phyloP scores from a whole-genome alignment of 371 early-diverging fungal species.

The Lichtheimia ornata region DNA sequence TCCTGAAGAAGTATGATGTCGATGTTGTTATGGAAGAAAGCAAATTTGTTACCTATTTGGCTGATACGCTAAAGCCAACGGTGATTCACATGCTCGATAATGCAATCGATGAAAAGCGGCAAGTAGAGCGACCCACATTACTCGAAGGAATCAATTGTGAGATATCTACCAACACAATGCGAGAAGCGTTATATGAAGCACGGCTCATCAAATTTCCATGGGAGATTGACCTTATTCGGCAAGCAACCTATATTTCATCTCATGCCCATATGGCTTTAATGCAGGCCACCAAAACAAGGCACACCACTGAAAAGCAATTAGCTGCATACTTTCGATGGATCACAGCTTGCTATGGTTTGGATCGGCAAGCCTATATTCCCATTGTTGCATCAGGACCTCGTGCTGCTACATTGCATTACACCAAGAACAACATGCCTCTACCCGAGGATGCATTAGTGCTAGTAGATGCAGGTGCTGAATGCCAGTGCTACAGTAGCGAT shows the following conservation, averaged over 20 bases:
- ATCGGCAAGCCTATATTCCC: constrained; percentile 55
- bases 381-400: constrained; percentile 64
- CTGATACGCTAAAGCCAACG: constrained; percentile 19
- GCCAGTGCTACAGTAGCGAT: constrained; percentile 82
- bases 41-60: constrained; percentile 19
- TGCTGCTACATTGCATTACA: constrained; percentile 61
- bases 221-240: constrained; percentile 50
- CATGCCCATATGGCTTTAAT: constrained; percentile 42
- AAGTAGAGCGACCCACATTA: not conserved
- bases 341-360: constrained; percentile 48
- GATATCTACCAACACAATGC: constrained; percentile 3
- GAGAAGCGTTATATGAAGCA: constrained; percentile 42
- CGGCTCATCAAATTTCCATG: constrained; percentile 55
- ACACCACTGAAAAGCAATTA: constrained; percentile 54
- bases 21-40: constrained; percentile 41
- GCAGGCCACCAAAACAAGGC: constrained; percentile 28
- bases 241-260: constrained; percentile 37
- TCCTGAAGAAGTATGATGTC: constrained; percentile 51
- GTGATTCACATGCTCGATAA: constrained; percentile 28
- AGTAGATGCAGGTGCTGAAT: constrained; percentile 89
- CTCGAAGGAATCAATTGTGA: not conserved
- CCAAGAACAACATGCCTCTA: constrained; percentile 48
- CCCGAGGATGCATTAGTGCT: constrained; percentile 59
- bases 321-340: constrained; percentile 61
- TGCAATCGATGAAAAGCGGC: not conserved